Base-by-base conservation (phyloP, 768 basidiomycete species). In the Russula emetica region DNA sequence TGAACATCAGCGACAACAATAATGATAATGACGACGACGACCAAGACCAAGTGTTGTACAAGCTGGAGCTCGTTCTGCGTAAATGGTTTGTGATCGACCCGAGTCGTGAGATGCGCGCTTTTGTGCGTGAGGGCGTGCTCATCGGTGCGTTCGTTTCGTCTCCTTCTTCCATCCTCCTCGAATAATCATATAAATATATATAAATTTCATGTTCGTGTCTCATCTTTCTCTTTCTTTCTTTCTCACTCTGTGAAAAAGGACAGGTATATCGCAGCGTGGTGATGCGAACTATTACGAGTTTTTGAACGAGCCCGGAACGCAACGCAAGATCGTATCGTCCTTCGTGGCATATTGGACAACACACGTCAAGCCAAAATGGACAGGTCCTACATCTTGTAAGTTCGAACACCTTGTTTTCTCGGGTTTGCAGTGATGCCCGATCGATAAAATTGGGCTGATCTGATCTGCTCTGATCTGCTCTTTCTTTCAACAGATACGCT, bases 211-310 rank as follows among this genome's bases (percentile, higher is more conserved):
- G n/a, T n/a, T n/a, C n/a, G n/a, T n/a, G n/a, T n/a, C 13, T 6
- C 40, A 7, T 18, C 16, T 11, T 42, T 18, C 6, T 18, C 40
- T 16, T 42, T n/a, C n/a, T n/a, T n/a, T n/a, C n/a, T n/a, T n/a
- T n/a, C n/a, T n/a, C n/a, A n/a, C n/a, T 44, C 20, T 44, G 44
- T 2, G 45, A 6, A 16, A 44, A 18, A 13, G 13, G 47, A 7
- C 70, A 96, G 93, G 84, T 20, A 86, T 96, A 30, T 86, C 87
- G 1, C 96, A 98, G 72, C 83, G 95, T 36, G 95, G 95, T 34
- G 95, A 98, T 71, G 80, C 80, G 34, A 95, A 94, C 69, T 91
- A 86, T 72, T 98, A 97, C 73, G 87, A 92, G 20, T 94, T 90
- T 72, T 79, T 92, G 74, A 88, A 85, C 70, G 84, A 88, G n/a